These are phyloP conservation scores for Papiliotrema nemorosa DNA, from an alignment of 1,284 basidiomycete genomes.

Conservation along the genomic window DNA sequence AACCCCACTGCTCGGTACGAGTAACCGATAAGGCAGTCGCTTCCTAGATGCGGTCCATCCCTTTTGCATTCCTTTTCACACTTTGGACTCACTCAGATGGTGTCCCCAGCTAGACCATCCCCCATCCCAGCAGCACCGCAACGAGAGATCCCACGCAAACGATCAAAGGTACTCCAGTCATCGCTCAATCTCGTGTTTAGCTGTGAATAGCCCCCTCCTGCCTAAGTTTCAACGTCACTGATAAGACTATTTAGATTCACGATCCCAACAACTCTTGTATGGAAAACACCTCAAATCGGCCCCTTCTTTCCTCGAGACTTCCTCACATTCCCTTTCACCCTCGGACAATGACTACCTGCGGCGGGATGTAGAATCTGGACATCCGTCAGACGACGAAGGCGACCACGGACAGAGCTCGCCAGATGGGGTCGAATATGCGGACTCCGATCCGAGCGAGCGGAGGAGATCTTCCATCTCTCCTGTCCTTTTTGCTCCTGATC, in stretches of 20 bases:
- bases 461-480: neutral
- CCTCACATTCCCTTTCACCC: neutral
- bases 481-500: neutral
- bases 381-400: neutral
- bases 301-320: conserved; percentile 39
- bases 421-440: neutral
- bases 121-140: neutral
- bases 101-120: neutral
- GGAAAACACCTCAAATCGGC: conserved; percentile 34
- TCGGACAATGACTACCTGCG: neutral
- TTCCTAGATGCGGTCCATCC: neutral
- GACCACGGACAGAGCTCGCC: neutral
- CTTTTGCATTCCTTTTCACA: neutral
- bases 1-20: no score
- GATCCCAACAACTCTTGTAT: conserved; percentile 46
- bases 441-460: neutral
- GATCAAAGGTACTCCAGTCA: conserved; percentile 35
- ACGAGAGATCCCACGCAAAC: conserved; percentile 2
- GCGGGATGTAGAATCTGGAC: neutral
- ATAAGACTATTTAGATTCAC: conserved; percentile 35
- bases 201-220: conserved; percentile 29
- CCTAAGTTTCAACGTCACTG: no score
- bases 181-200: conserved; percentile 48
- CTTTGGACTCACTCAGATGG: neutral
- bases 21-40: no score